Base-by-base conservation (phyloP, 2,329 filamentous ascomycete genomes). In the Aspergillus pseudoterreus region DNA sequence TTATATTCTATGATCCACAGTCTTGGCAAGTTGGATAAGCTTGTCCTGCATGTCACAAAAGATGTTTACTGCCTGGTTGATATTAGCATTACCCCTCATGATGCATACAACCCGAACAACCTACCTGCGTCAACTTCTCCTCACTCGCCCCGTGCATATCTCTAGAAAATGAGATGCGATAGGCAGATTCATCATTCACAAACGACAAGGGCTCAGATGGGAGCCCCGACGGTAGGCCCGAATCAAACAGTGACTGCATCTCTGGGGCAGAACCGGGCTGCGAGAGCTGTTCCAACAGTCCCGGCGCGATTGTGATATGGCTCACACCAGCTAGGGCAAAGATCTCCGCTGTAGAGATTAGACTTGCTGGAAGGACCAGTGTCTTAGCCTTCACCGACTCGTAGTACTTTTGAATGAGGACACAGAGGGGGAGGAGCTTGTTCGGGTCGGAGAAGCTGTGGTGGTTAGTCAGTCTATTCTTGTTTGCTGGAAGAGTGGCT, bases 281-380 rank as follows among this genome's bases (percentile, higher is more conserved):
- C 0, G 74, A 69, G n/a, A 83, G 70, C 32, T 75, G 68, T 8
- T 65, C 65, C 22, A 86, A 68, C 2, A 85, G 65, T 1, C 66
- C 68, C 0, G 82, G 82, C 0, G 82, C 73, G 33, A 87, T 73
- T 0, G 83, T 85, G 19, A 86, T 78, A 61, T 83, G 79, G 35
- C 82, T 71, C 1, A 79, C 77, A 0, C 82, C 82, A 1, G 80
- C 79, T 1, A 86, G 71, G 43, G 71, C 71, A 71, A 82, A 78
- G n/a, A 82, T 78, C 57, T 87, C 82, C 1, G 79, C 74, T 1
- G 77, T 74, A 0, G 76, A 81, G 0, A 81, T 83, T 43, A 86
- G 66, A 33, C 79, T 82, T 2, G 81, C 82, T 0, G 79, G 78
- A 5, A 85, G 61, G 3, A 85, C 79, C 50, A 77, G 68, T 0